Conservation (phyloP, 1,284 basidiomycete species). For the Quambalaria eucalypti region DNA sequence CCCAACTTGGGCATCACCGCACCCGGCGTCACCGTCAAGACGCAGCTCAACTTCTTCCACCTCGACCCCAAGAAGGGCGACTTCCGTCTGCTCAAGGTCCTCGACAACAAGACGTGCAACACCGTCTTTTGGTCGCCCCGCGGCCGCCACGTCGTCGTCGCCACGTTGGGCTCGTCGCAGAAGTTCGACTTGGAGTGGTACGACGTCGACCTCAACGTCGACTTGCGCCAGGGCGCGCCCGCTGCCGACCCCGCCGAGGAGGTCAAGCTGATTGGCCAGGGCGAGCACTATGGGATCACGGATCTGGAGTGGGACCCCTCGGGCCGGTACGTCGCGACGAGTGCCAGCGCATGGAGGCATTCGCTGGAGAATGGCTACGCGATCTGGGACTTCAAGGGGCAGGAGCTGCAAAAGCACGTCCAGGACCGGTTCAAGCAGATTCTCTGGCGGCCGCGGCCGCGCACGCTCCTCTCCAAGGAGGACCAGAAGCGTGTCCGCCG, state of each 20-base stretch:
- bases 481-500: constrained; percentile 78
- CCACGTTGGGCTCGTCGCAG: constrained; percentile 83
- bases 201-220: constrained; percentile 86
- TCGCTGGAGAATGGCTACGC: constrained; percentile 93
- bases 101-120: constrained; percentile 81
- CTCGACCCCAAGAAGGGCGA: constrained; percentile 87
- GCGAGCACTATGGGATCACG: constrained; percentile 97
- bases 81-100: constrained; percentile 76
- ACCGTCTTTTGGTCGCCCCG: constrained; percentile 95
- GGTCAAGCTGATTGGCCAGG: constrained; percentile 70
- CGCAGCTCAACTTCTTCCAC: constrained; percentile 92
- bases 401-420: constrained; percentile 78
- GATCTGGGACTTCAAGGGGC: constrained; percentile 95
- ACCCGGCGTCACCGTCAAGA: constrained; percentile 86
- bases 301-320: constrained; percentile 98
- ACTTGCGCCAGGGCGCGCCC: constrained; percentile 54
- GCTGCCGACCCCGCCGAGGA: constrained; percentile 61
- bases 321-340: constrained; percentile 85
- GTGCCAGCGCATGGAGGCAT: constrained; percentile 89
- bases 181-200: constrained; percentile 99
- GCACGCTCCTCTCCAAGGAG: constrained; percentile 75
- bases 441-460: constrained; percentile 90
- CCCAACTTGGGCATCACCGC: constrained; percentile 80
- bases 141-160: constrained; percentile 88
- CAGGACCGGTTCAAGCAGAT: constrained; percentile 97